These are phyloP conservation scores for Dryas drummondii DNA, from an alignment of 306 rosid species.

Conservation along the genomic window DNA sequence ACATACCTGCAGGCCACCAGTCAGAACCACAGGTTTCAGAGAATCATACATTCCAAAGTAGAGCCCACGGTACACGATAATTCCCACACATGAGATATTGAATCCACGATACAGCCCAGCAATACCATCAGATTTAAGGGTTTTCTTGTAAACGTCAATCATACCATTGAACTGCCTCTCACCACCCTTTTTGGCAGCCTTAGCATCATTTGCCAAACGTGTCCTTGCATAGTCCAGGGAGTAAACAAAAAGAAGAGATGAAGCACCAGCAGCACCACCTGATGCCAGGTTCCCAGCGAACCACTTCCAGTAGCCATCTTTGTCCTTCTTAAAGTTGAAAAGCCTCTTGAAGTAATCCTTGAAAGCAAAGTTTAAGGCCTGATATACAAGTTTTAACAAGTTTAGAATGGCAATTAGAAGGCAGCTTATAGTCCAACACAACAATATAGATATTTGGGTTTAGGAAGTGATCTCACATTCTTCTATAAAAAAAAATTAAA, in stretches of 20 bases:
- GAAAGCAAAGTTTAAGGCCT: conserved; percentile 90
- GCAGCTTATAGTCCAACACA: not conserved
- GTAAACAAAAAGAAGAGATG: conserved; percentile 74
- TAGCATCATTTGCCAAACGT: conserved; percentile 72
- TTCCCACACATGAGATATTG: conserved; percentile 77
- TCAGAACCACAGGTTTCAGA: conserved; percentile 72
- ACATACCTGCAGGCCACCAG: conserved; percentile 70
- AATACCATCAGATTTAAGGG: conserved; percentile 70
- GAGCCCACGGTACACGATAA: conserved; percentile 86
- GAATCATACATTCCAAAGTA: conserved; percentile 92
- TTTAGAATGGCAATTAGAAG: not conserved
- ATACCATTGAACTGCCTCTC: conserved; percentile 85
- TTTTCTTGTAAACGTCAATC: conserved; percentile 74
- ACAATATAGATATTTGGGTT: not conserved
- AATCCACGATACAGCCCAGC: conserved; percentile 89
- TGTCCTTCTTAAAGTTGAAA: conserved; percentile 84
- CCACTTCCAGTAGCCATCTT: conserved; percentile 93
- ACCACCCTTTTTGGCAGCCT: conserved; percentile 81
- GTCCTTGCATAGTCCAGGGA: conserved; percentile 84
- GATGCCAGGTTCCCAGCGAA: conserved; percentile 92
- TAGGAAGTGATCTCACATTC: not conserved
- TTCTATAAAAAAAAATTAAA: not conserved
- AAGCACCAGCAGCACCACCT: conserved; percentile 90
- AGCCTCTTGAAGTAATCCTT: conserved; percentile 92
- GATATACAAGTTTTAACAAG: conserved; percentile 19